Conservation (phyloP, 1,284 basidiomycete genomes). For the Melampsora occidentalis region DNA sequence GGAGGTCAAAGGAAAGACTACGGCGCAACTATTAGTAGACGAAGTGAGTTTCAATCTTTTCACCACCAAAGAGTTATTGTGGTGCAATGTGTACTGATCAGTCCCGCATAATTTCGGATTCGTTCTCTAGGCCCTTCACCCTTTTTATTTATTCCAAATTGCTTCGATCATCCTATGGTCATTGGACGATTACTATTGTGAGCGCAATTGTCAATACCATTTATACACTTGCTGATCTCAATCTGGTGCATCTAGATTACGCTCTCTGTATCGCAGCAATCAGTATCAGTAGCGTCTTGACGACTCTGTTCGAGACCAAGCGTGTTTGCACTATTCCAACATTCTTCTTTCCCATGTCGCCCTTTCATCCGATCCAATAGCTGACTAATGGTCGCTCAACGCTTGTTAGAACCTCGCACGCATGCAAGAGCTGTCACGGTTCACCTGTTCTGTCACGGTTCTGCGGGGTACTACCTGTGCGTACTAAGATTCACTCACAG, state of each 20-base stretch:
- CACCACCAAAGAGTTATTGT: constrained; percentile 37
- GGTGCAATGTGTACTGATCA: constrained; percentile 9
- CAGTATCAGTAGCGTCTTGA: constrained; percentile 76
- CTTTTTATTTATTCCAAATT: constrained; percentile 97
- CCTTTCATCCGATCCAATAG: constrained; percentile 7
- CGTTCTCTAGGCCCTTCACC: constrained; percentile 71
- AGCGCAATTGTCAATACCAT: neutral
- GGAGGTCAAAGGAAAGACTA: constrained; percentile 84
- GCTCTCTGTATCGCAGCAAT: constrained; percentile 96
- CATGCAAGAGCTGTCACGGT: constrained; percentile 95
- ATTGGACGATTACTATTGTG: constrained; percentile 67
- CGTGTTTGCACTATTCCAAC: constrained; percentile 60
- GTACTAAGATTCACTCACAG: constrained; percentile 48
- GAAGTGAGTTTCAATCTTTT: constrained; percentile 64
- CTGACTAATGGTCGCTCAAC: neutral
- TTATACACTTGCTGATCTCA: constrained; percentile 16
- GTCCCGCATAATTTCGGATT: constrained; percentile 42
- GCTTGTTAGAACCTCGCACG: constrained; percentile 72
- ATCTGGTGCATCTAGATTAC: constrained; percentile 61
- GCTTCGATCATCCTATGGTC: constrained; percentile 93
- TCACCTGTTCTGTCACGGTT: constrained; percentile 75
- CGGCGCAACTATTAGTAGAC: constrained; percentile 76
- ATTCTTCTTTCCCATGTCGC: neutral
- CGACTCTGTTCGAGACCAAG: constrained; percentile 87
- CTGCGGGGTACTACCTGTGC: constrained; percentile 72